Evolutionary conservation across 768 basidiomycete genomes (phyloP).

Genomic region (Rhizopogon vinicolor): DNA sequence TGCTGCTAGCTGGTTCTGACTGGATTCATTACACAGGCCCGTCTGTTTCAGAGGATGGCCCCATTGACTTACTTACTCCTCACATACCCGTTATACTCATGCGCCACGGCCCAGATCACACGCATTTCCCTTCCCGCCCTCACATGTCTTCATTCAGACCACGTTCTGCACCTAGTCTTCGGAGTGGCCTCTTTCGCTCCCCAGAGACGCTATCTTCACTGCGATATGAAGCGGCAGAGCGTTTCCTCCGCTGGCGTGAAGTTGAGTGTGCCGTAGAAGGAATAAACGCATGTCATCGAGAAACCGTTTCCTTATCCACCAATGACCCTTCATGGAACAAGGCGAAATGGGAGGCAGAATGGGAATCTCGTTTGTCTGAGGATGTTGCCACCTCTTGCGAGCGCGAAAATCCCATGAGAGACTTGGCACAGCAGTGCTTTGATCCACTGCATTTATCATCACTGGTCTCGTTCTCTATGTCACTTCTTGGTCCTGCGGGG

Average conservation of each 20-base stretch:
- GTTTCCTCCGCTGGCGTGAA: constrained; percentile 71
- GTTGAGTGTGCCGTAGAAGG: constrained; percentile 52
- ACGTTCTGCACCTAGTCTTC: constrained; percentile 43
- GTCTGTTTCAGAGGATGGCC: constrained; percentile 32
- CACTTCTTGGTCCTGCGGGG: constrained; percentile 47
- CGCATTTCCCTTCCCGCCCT: constrained; percentile 23
- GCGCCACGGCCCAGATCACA: constrained; percentile 33
- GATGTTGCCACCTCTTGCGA: constrained; percentile 50
- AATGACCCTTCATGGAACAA: constrained; percentile 46
- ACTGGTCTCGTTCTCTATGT: constrained; percentile 54
- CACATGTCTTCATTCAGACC: constrained; percentile 57
- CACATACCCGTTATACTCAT: constrained; percentile 58
- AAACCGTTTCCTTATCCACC: constrained; percentile 17
- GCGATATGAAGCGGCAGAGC: constrained; percentile 60
- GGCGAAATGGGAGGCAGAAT: constrained; percentile 62
- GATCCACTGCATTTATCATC: constrained; percentile 70
- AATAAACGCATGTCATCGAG: constrained; percentile 30
- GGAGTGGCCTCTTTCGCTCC: constrained; percentile 57
- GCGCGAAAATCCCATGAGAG: constrained; percentile 32
- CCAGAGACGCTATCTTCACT: constrained; percentile 55
- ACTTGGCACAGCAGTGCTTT: constrained; percentile 30
- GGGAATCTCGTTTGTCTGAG: constrained; percentile 54
- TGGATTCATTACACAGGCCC: constrained; percentile 18
- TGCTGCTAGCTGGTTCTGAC: constrained; percentile 3
- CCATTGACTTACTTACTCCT: constrained; percentile 45